Evolutionary conservation across 257 asterid genomes (phyloP), one percentile per base, ranked within the genome.

Genomic region (Lithospermum erythrorhizon): DNA sequence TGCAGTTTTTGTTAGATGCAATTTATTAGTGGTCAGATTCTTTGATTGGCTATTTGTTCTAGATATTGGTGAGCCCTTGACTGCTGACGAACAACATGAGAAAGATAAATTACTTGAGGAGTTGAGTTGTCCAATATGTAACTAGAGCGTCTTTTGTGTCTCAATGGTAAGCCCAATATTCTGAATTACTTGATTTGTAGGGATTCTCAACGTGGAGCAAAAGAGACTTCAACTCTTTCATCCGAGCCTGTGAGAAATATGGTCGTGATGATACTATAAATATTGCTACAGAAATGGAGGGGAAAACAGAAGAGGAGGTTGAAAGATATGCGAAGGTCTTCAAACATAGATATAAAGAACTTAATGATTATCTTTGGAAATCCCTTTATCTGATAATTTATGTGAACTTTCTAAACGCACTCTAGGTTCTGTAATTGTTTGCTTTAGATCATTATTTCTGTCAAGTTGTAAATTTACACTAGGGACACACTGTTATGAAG

Each of bases 121-220:
- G 61, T 97, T 84, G 72, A 66, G 81, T 67, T 56, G 63, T 25
- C 35, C 41, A 19, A 55, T 29, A 64, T 32, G 16, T 22, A 53
- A 59, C 21, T 19, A n/a, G 37, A 21, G 17, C 35, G 53, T 45
- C 37, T 13, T 27, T 57, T 25, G 15, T 22, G n/a, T 6, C 47
- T 19, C 20, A 22, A 19, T n/a, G 17, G 10, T 21, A 51, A 9
- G 29, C 56, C 21, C 8, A 20, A 32, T 51, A 5, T 47, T 21
- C 54, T 64, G 27, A 35, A 69, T n/a, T 14, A 14, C 65, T 9
- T 45, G 24, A 59, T 25, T 3, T 76, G 57, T 61, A 93, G 99
- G 99, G 99, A 47, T 93, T 93, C 70, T 86, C 99, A 58, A 59
- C 95, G n/a, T 93, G 97, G 97, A 93, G 97, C 85, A 83, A 94